Evolutionary conservation across 2,329 filamentous ascomycete species (phyloP), one percentile per base, ranked within the genome.

Genomic region (Diaporthe destruens): DNA sequence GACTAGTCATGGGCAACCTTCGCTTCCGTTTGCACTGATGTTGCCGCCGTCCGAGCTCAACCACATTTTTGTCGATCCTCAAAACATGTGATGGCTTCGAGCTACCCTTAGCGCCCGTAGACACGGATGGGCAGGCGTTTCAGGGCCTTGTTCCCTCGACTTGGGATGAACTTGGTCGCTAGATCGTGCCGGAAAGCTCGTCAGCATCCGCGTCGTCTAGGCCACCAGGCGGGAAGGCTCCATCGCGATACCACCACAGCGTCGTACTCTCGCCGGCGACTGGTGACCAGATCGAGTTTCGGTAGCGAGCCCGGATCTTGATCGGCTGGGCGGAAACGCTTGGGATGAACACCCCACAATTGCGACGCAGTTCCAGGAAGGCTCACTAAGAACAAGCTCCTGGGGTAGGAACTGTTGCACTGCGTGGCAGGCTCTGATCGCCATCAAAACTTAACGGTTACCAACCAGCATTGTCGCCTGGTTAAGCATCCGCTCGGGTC

Each of bases 41-140:
- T 53, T 29, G 34, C 18, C 42, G 55, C 55, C 68, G 44, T 61
- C 68, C 53, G 23, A 69, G 61, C 61, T 66, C 61, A 66, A 66
- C 61, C 61, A 66, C 32, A 66, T 14, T 51, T 51, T 16, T 18
- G 61, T 23, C 47, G 32, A 53, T 29, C 47, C 20, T 53, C 47
- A 32, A 54, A 56, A 51, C 55, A 70, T 61, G 42, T 61, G 55
- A 70, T 54, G 23, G 67, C 55, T 25, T 51, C 67, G n/a, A 61
- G 34, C 34, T 53, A 36, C 44, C n/a, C 12, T 51, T 54, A 36
- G 44, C 49, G 42, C 34, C 44, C 44, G 55, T n/a, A 44, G 44
- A 39, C 34, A 39, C 61, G 67, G 55, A 54, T 34, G 36, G n/a
- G 25, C 47, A n/a, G 67, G 54, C 42, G 32, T 49, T 51, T 69